Evolutionary conservation across 192 early-diverging fungal genomes (phyloP).

Genomic region (Coemansia sp.): DNA sequence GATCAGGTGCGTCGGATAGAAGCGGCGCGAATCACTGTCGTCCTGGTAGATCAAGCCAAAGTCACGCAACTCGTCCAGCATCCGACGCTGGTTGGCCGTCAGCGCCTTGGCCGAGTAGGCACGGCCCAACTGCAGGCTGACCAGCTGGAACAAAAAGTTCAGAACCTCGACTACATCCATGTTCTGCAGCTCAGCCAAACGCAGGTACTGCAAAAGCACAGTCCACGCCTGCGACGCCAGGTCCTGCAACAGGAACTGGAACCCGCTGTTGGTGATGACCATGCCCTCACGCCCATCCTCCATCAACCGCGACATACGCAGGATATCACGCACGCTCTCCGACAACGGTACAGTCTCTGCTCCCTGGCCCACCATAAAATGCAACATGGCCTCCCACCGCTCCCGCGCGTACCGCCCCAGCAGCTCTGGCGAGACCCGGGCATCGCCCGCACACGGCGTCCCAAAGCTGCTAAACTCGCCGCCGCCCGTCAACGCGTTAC

Average conservation of each 20-base stretch:
- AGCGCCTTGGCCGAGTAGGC: slow-evolving; percentile 83
- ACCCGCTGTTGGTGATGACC: slow-evolving; percentile 90
- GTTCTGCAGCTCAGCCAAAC: slow-evolving; percentile 61
- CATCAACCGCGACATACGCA: slow-evolving; percentile 76
- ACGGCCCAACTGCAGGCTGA: slow-evolving; percentile 82
- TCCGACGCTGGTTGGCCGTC: slow-evolving; percentile 73
- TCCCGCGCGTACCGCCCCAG: slow-evolving; percentile 76
- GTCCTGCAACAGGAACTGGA: slow-evolving; percentile 95
- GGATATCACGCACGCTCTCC: slow-evolving; percentile 62
- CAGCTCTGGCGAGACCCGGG: slow-evolving; percentile 61
- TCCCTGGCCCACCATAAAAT: slow-evolving; percentile 77
- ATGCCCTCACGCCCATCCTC: slow-evolving; percentile 35
- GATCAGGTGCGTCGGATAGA: slow-evolving; percentile 89
- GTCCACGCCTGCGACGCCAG: slow-evolving; percentile 94
- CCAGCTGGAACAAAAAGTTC: slow-evolving; percentile 90
- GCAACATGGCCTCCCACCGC: slow-evolving; percentile 87
- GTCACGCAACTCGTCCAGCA: slow-evolving; percentile 83
- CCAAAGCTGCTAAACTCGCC: slow-evolving; percentile 87
- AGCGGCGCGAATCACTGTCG: slow-evolving; percentile 63
- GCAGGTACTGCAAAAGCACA: slow-evolving; percentile 87
- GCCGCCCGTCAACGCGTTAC: slow-evolving; percentile 68
- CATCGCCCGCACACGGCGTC: slow-evolving; percentile 52
- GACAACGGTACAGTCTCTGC: slow-evolving; percentile 52
- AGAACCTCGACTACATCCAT: slow-evolving; percentile 95
- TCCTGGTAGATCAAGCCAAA: slow-evolving; percentile 88